Evolutionary conservation across 2,329 filamentous ascomycete genomes (phyloP).

Genomic region (Purpureocillium takamizusanense): DNA sequence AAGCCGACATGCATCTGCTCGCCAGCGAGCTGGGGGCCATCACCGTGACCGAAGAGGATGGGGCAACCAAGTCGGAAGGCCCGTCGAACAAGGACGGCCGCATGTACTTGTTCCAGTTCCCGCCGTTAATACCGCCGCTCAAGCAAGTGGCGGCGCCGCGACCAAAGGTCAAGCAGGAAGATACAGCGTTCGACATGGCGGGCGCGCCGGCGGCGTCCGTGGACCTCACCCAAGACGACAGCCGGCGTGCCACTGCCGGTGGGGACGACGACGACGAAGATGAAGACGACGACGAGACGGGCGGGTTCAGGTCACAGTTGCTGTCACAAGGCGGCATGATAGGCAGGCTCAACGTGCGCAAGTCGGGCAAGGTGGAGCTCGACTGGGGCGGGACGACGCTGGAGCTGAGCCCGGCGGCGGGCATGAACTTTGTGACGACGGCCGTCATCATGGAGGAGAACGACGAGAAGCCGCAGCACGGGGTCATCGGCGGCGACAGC

Average conservation of each 20-base stretch:
- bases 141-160: constrained; percentile 16
- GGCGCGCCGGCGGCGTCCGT: constrained; percentile 21
- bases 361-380: constrained; percentile 53
- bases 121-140: constrained; percentile 51
- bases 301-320: constrained; percentile 27
- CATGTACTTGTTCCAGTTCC: constrained; percentile 57
- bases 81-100: constrained; percentile 40
- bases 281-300: constrained; percentile 21
- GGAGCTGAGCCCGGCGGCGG: constrained; percentile 40
- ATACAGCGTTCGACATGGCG: constrained; percentile 28
- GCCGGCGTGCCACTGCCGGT: constrained; percentile 2
- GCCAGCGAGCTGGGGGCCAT: constrained; percentile 32
- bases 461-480: constrained; percentile 38
- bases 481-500: constrained; percentile 37
- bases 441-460: constrained; percentile 51
- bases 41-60: constrained; percentile 19
- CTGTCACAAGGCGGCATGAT: constrained; percentile 47
- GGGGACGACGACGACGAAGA: constrained; percentile 18
- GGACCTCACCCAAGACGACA: constrained; percentile 30
- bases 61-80: constrained; percentile 16
- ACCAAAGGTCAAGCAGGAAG: constrained; percentile 32
- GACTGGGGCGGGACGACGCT: constrained; percentile 52
- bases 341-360: constrained; percentile 50
- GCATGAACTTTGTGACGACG: constrained; percentile 47
- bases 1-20: constrained; percentile 31